phyloP scores from a whole-genome alignment of 1,284 basidiomycete genomes.

The Malassezia brasiliensis region DNA sequence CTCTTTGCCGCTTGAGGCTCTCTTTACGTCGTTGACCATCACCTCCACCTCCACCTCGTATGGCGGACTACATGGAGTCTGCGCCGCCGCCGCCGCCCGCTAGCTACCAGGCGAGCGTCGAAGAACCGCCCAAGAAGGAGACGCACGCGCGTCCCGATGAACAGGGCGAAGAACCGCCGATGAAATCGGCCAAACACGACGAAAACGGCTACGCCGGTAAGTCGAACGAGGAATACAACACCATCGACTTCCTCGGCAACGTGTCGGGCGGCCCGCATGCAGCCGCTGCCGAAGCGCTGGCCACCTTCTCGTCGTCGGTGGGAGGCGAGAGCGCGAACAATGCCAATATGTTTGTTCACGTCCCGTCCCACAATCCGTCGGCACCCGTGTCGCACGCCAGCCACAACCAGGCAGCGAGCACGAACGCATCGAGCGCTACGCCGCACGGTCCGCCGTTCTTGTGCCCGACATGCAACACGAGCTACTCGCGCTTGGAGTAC shows the following conservation, averaged over 20 bases:
- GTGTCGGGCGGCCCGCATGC: slow-evolving; percentile 18
- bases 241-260: slow-evolving; percentile 19
- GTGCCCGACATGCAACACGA: slow-evolving; percentile 44
- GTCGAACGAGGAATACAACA: slow-evolving; percentile 7
- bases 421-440: slow-evolving; percentile 16
- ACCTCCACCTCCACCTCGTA: slow-evolving; percentile 11
- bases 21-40: background rate
- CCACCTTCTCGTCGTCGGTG: slow-evolving; percentile 15
- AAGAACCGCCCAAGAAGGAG: background rate
- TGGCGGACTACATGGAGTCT: slow-evolving; percentile 7
- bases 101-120: slow-evolving; percentile 3
- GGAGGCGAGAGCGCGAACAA: slow-evolving; percentile 2
- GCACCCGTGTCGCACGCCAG: slow-evolving; percentile 12
- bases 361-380: slow-evolving; percentile 3
- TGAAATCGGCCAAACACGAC: slow-evolving; percentile 12
- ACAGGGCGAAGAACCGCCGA: slow-evolving; percentile 8
- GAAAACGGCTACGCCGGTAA: slow-evolving; percentile 10
- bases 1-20: too few species aligned
- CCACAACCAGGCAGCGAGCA: slow-evolving; percentile 11
- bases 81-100: slow-evolving; percentile 3
- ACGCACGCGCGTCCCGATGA: slow-evolving; percentile 3
- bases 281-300: slow-evolving; percentile 16
- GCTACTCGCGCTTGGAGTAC: slow-evolving; percentile 45
- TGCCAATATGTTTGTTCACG: slow-evolving; percentile 5
- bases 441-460: slow-evolving; percentile 41